Evolutionary conservation across 768 basidiomycete genomes (phyloP), one percentile per base, ranked within the genome.

Genomic region (Dioszegia crocea): DNA sequence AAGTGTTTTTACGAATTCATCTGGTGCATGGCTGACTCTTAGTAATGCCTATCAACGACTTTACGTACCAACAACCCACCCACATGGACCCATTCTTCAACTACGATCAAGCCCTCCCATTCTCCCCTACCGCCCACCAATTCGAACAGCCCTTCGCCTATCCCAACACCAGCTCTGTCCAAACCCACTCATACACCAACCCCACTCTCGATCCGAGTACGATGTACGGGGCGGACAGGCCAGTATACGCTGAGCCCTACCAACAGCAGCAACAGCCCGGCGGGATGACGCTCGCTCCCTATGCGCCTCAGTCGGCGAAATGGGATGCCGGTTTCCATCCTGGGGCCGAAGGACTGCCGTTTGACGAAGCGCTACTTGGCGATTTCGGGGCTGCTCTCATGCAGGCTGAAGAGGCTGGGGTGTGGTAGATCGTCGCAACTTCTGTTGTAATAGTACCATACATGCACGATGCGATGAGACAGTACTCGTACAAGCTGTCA

Each of bases 81-180:
- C 33, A 30, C 19, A 38, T 44, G 14, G 49, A 54, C 19, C 59
- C 65, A 16, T 65, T 54, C 49, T 66, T 62, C 56, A 62, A 57
- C 39, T 66, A 62, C 52, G 67, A 69, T 38, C 63, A 65, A 16
- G 67, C 68, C 1, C 50, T 70, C 11, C 68, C 65, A 17, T 70
- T 70, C 54, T 70, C 68, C 1, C 65, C 68, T 24, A 55, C 39
- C 11, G 43, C 48, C 26, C 36, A 53, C 17, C 51, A 53, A 23
- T 53, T 53, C 51, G 30, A 27, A 19, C 51, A 53, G 39, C 36
- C 51, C 14, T 40, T 53, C 24, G 8, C 36, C 17, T 16, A 26
- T 4, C 51, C 51, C 3, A 10, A 30, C 5, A 14, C 17, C 26
- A n/a, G 33, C 26, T 44, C 26, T 31, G 39, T n/a, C 6, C 33